A percentile compares a stretch with the other conserved stretches of the same genome.
phyloP scores from a whole-genome alignment of 2,329 filamentous ascomycete species.

The Penicillium occitanis region DNA sequence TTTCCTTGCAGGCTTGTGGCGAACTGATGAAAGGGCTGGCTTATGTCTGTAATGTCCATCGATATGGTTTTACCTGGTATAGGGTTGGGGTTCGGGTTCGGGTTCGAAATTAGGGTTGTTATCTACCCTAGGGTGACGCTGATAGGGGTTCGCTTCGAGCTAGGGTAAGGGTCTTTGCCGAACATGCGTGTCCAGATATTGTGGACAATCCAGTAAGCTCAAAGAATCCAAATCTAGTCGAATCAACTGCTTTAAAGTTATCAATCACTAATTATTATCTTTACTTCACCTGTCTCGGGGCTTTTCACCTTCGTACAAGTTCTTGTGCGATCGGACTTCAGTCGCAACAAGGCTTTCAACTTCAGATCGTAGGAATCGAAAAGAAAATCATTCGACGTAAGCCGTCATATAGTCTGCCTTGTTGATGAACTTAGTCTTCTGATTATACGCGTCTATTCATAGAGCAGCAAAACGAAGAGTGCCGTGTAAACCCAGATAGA shows the following conservation, averaged over 20 bases:
- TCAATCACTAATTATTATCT: background rate
- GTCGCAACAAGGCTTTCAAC: background rate
- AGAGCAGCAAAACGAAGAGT: background rate
- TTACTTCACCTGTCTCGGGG: background rate
- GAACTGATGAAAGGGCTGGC: background rate
- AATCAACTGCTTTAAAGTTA: background rate
- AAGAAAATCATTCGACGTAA: background rate
- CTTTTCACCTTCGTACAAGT: background rate
- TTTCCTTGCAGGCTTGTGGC: background rate
- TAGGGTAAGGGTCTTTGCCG: background rate
- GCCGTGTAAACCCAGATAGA: background rate
- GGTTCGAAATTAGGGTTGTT: background rate
- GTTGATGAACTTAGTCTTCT: background rate
- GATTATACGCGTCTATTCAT: background rate
- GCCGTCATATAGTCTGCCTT: no score
- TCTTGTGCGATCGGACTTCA: background rate
- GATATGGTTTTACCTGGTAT: no score
- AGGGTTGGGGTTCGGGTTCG: background rate
- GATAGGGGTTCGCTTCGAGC: background rate
- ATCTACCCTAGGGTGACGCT: background rate
- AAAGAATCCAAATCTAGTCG: background rate
- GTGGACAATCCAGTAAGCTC: background rate
- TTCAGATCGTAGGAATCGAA: background rate
- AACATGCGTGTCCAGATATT: background rate
- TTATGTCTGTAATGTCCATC: background rate